Evolutionary conservation across 306 rosid species (phyloP), one percentile per base, ranked within the genome.

Genomic region (Dalbergia oliveri): DNA sequence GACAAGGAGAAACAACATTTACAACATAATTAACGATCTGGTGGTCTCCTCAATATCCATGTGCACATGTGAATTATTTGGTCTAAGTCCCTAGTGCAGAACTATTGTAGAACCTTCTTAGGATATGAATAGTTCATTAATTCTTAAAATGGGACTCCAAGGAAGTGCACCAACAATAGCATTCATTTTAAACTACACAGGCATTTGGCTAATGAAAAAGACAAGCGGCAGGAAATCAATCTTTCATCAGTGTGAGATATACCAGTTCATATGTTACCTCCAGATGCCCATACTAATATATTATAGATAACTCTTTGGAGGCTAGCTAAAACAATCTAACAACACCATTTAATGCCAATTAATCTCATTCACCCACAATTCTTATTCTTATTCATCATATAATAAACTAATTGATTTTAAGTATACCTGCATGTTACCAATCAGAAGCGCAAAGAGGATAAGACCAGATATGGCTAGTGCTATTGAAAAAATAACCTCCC

Each of bases 361-460:
- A 18, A 62, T 35, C 64, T 41, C 47, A 21, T 2, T 49, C 26
- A 16, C 18, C 61, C 34, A 44, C 61, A 23, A 51, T 59, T 8
- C 23, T 12, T n/a, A n/a, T n/a, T n/a, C n/a, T n/a, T 1, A 23
- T 31, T 16, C 39, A 4, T 44, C 10, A 47, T 59, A 76, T 49
- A 43, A 6, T 73, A 76, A 13, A 78, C 43, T 59, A 33, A 44
- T 4, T 57, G 61, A 73, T 67, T 34, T 51, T 66, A 72, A 34
- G 83, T 63, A 79, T 85, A 93, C 98, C 98, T 93, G 98, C 94
- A 93, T 93, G 82, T 93, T 93, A 79, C 98, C 98, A 75, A 93
- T 93, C 69, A 93, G 87, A 89, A 93, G 98, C 0, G 97, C 98
- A 77, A 93, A 93, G 80, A 93, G 98, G 83, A 93, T 93, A 76